These are phyloP conservation scores for Dendrobium catenatum DNA, from an alignment of 106 monocot species.

Conservation along the genomic window DNA sequence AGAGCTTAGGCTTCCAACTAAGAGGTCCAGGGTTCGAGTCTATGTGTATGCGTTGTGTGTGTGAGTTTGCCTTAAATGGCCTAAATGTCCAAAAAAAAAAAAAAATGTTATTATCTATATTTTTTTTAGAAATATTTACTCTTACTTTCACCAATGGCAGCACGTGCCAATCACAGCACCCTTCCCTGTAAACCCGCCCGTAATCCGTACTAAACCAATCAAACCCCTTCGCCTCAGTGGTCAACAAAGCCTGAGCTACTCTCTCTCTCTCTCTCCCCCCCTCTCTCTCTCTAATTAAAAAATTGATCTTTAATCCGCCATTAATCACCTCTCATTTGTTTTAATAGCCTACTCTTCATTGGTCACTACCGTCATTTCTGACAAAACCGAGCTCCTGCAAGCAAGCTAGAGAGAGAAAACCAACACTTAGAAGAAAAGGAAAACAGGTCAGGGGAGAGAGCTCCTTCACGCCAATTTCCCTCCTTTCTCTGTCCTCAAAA, in stretches of 20 bases:
- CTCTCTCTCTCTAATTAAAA: neutral
- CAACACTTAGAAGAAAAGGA: neutral
- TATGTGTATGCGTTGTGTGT: too few species aligned
- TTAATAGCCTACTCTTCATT: neutral
- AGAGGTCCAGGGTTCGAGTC: too few species aligned
- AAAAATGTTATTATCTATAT: too few species aligned
- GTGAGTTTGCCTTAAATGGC: too few species aligned
- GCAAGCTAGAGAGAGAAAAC: constrained; percentile 5
- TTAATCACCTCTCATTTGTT: neutral
- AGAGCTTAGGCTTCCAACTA: too few species aligned
- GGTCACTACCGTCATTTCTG: neutral
- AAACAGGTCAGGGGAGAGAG: too few species aligned
- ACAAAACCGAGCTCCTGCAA: neutral
- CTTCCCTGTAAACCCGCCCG: neutral
- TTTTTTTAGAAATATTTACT: too few species aligned
- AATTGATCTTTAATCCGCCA: neutral
- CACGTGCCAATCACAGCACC: neutral
- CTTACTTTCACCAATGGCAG: too few species aligned
- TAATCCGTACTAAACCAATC: neutral
- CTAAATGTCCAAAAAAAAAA: too few species aligned
- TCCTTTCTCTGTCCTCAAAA: constrained; percentile 1
- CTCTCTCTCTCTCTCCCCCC: neutral
- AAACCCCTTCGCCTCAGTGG: neutral
- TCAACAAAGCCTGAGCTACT: neutral
- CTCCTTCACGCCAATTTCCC: constrained; percentile 8